phyloP scores from a whole-genome alignment of 106 monocot genomes.

The Acanthochlamys bracteata region DNA sequence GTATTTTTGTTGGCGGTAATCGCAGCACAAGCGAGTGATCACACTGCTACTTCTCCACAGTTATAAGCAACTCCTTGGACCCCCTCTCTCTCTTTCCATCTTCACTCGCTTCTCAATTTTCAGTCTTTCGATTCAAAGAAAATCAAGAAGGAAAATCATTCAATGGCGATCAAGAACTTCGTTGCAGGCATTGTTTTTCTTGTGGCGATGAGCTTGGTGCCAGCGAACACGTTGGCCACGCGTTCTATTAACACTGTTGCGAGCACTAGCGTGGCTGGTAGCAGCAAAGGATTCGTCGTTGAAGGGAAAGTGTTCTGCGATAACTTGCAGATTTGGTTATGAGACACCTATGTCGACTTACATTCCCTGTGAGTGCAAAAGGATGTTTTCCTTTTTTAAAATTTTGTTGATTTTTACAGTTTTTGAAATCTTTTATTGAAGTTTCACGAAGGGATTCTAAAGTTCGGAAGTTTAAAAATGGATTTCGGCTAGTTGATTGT shows the following conservation, averaged over 20 bases:
- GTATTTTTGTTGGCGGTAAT: too few relatives aligned
- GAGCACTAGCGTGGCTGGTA: background rate
- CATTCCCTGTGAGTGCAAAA: conserved; percentile 34
- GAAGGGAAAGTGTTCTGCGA: conserved; percentile 83
- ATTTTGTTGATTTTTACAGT: background rate
- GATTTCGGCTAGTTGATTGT: too few relatives aligned
- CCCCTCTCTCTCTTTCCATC: background rate
- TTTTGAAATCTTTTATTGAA: too few relatives aligned
- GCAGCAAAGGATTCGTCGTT: conserved; percentile 31
- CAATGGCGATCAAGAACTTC: conserved; percentile 18
- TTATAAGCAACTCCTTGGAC: too few relatives aligned
- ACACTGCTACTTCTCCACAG: too few relatives aligned
- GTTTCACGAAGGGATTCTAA: too few relatives aligned
- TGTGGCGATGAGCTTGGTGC: conserved; percentile 12
- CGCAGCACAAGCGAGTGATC: too few relatives aligned
- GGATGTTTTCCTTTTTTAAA: background rate
- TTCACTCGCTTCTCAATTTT: background rate
- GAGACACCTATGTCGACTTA: conserved; percentile 85
- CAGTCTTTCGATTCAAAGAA: background rate
- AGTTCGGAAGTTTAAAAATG: too few relatives aligned
- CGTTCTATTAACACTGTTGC: background rate
- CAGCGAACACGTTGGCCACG: conserved; percentile 17
- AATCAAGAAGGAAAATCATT: background rate
- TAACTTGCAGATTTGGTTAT: conserved; percentile 65
- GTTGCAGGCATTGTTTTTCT: background rate